A percentile compares a stretch with the other conserved stretches of the same genome.
These are phyloP conservation scores for Kregervanrija fluxuum DNA, from an alignment of 805 yeast genomes.

Conservation along the genomic window DNA sequence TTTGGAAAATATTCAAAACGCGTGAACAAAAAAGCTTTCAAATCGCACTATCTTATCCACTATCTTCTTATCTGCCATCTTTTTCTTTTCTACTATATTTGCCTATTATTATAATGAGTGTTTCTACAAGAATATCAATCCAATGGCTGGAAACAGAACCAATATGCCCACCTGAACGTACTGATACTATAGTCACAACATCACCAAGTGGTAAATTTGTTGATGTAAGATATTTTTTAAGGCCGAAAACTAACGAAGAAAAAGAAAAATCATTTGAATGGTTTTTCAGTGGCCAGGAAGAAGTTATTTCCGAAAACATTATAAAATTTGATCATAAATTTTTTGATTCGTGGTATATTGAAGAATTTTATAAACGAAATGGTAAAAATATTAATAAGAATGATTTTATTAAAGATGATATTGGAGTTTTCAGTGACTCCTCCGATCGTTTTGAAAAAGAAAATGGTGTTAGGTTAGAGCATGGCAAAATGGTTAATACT, in stretches of 20 bases:
- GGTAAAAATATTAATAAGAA: not conserved
- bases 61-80: not conserved
- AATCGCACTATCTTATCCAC: no score
- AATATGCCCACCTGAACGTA: constrained; percentile 32
- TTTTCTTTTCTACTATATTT: not conserved
- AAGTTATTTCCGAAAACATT: constrained; percentile 26
- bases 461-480: constrained; percentile 39
- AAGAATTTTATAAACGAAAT: constrained; percentile 6
- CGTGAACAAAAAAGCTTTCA: no score
- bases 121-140: constrained; percentile 44
- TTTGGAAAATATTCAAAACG: no score
- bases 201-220: constrained; percentile 39
- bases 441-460: constrained; percentile 15
- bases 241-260: constrained; percentile 18
- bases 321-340: constrained; percentile 35
- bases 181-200: constrained; percentile 42
- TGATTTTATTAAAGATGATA: not conserved
- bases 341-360: constrained; percentile 35
- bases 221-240: constrained; percentile 34
- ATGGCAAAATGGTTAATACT: constrained; percentile 42
- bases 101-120: constrained; percentile 3
- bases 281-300: constrained; percentile 49
- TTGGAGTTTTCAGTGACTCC: constrained; percentile 2
- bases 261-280: constrained; percentile 40
- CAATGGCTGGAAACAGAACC: constrained; percentile 39